phyloP scores from a whole-genome alignment of 2,329 filamentous ascomycete species.

The Waltergamsia citrina region DNA sequence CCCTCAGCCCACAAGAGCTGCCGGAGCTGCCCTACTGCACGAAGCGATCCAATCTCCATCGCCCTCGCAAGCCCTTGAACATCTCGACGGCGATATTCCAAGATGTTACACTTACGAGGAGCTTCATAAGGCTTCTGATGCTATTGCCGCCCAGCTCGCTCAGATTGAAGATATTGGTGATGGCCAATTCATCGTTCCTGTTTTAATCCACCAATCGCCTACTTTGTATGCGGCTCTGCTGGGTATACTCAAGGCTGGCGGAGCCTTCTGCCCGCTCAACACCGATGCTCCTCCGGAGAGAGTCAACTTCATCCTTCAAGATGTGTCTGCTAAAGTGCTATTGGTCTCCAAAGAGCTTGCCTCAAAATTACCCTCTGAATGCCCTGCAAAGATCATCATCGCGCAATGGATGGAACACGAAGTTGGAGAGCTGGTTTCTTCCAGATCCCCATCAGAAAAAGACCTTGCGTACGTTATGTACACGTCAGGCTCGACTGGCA shows the following conservation, averaged over 20 bases:
- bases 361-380: constrained; percentile 24
- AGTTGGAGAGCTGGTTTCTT: too few relatives aligned
- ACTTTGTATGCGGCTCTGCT: constrained; percentile 70
- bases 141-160: constrained; percentile 42
- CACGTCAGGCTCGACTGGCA: constrained; percentile 82
- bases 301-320: constrained; percentile 69
- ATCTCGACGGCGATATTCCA: constrained; percentile 13
- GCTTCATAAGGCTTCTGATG: constrained; percentile 48
- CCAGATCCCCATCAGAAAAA: too few relatives aligned
- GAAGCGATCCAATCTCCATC: constrained; percentile 45
- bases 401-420: constrained; percentile 19
- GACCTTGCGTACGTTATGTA: constrained; percentile 84
- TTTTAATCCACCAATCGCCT: constrained; percentile 69
- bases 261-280: constrained; percentile 77
- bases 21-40: constrained; percentile 37
- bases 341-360: constrained; percentile 48
- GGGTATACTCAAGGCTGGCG: constrained; percentile 71
- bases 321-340: constrained; percentile 61
- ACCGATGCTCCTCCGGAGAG: constrained; percentile 70
- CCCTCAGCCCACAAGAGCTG: constrained; percentile 25
- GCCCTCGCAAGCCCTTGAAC: constrained; percentile 19
- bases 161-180: constrained; percentile 4
- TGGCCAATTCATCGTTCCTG: constrained; percentile 51
- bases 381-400: constrained; percentile 21
- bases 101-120: constrained; percentile 49